phyloP scores from a whole-genome alignment of 1,284 basidiomycete genomes.

The Moniliella sp. region DNA sequence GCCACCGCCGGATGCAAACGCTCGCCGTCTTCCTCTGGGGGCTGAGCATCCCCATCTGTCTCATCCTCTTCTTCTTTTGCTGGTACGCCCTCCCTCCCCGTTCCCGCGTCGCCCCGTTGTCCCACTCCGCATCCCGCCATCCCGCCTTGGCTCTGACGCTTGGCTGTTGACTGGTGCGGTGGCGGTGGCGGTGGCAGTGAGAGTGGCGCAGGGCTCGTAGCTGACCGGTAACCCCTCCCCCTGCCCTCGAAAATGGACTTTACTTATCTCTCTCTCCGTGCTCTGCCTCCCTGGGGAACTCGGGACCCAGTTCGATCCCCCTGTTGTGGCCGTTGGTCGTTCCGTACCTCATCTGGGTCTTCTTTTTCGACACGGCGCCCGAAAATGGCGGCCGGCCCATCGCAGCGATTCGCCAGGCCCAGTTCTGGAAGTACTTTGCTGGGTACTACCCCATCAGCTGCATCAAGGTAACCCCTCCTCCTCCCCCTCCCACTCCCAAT shows the following conservation, averaged over 20 bases:
- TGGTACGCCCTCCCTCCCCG: too few species aligned
- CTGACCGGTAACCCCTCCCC: background rate
- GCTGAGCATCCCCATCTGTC: conserved; percentile 49
- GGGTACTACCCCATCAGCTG: conserved; percentile 63
- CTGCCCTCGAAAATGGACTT: background rate
- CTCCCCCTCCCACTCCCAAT: background rate
- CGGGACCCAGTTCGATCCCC: conserved; percentile 52
- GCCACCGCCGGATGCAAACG: conserved; percentile 26
- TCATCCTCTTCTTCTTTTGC: conserved; percentile 52
- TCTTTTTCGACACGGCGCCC: conserved; percentile 50
- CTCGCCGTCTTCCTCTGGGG: conserved; percentile 59
- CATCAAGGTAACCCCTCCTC: conserved; percentile 13
- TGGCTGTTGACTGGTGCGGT: background rate
- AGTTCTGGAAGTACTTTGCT: conserved; percentile 62
- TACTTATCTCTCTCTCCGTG: conserved; percentile 1
- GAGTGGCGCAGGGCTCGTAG: background rate
- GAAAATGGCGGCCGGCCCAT: conserved; percentile 55
- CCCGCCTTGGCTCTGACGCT: background rate
- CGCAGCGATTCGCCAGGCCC: conserved; percentile 51
- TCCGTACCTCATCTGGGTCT: conserved; percentile 62
- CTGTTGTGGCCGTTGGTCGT: conserved; percentile 64
- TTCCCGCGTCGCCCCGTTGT: conserved; percentile 3
- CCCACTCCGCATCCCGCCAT: background rate
- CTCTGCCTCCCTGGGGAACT: too few species aligned
- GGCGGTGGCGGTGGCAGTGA: background rate